phyloP scores from a whole-genome alignment of 108 stramenopile species.

The Stephanodiscus minutulus region DNA sequence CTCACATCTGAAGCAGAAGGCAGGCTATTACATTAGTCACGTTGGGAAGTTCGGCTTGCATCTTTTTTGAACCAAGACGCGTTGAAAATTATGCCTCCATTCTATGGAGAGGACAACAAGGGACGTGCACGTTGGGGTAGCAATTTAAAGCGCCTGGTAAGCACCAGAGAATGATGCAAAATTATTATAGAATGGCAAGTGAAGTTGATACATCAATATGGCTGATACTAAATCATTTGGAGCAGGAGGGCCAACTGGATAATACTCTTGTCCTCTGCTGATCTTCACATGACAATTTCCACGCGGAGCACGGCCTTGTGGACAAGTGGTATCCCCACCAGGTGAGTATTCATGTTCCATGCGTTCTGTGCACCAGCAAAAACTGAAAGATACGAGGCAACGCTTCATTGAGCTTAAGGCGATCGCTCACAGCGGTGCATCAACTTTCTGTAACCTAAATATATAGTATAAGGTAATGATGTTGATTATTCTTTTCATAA shows the following conservation, averaged over 20 bases:
- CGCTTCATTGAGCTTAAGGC: constrained; percentile 45
- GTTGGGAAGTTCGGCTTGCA: constrained; percentile 65
- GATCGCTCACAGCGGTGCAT: constrained; percentile 43
- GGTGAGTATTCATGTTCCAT: constrained; percentile 32
- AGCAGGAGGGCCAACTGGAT: constrained; percentile 49
- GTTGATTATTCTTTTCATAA: no score
- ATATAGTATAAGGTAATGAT: no score
- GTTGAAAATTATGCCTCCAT: constrained; percentile 55
- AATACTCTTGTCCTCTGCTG: constrained; percentile 68
- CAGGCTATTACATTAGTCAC: constrained; percentile 65
- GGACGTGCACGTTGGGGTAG: constrained; percentile 65
- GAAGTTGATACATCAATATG: constrained; percentile 72
- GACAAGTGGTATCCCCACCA: constrained; percentile 82
- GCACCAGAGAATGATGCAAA: constrained; percentile 73
- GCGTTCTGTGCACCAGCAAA: constrained; percentile 32
- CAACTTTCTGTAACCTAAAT: no score
- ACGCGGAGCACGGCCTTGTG: constrained; percentile 66
- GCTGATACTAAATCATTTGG: constrained; percentile 55
- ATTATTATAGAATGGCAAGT: constrained; percentile 78
- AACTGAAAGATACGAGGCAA: constrained; percentile 42
- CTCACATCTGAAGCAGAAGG: constrained; percentile 60
- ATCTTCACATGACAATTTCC: constrained; percentile 75
- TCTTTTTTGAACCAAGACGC: constrained; percentile 61
- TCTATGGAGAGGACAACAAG: constrained; percentile 66
- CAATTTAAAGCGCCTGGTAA: constrained; percentile 64